Percentiles rank a stretch among this genome's conserved stretches.
phyloP scores from a whole-genome alignment of 176 grass and related monocot genomes.

The Triticum dicoccoides region DNA sequence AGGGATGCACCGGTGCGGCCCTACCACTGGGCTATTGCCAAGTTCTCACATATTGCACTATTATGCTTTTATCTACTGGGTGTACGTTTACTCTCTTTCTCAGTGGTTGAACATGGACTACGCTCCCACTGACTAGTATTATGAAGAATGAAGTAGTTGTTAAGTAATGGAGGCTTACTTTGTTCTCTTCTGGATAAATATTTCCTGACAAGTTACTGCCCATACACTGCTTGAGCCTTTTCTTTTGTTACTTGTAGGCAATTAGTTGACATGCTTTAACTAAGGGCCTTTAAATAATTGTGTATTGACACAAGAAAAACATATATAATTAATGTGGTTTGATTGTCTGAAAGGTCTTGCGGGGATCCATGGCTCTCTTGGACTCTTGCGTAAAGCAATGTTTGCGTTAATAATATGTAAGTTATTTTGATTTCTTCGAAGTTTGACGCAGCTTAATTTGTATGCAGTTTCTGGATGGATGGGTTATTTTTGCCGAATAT shows the following conservation, averaged over 20 bases:
- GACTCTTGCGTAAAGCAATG: background rate
- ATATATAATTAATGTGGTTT: background rate
- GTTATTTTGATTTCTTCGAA: background rate
- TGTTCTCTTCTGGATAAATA: background rate
- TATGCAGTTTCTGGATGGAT: conserved; percentile 86
- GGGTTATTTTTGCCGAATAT: conserved; percentile 94
- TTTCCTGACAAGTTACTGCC: background rate
- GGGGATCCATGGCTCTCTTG: background rate
- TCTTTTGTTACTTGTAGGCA: background rate
- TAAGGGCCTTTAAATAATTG: background rate
- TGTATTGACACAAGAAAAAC: background rate
- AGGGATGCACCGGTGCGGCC: background rate
- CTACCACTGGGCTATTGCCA: background rate
- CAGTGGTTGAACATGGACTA: background rate
- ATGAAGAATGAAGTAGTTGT: background rate
- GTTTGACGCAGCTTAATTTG: conserved; percentile 18
- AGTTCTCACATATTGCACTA: background rate
- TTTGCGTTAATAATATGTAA: background rate
- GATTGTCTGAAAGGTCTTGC: background rate
- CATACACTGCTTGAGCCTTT: background rate
- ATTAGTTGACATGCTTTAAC: background rate
- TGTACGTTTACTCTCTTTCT: background rate
- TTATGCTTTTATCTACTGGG: background rate
- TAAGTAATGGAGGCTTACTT: background rate
- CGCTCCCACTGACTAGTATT: background rate